Conservation (phyloP, 2,329 filamentous ascomycete species). For the Neophaeococcomyces mojaviensis region DNA sequence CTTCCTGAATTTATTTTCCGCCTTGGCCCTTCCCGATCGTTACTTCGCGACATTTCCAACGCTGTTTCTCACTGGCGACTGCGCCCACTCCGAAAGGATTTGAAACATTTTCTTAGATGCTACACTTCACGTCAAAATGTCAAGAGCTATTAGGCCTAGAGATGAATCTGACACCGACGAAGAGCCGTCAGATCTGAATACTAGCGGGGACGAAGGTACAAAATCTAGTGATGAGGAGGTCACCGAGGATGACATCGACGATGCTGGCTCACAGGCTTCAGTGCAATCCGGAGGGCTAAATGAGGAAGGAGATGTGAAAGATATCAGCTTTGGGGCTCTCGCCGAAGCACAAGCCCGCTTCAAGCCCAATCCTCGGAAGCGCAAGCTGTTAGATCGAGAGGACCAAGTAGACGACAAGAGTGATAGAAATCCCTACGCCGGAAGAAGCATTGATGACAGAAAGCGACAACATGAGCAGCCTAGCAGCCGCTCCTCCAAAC, state of each 20-base stretch:
- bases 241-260: background rate
- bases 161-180: conserved; percentile 5
- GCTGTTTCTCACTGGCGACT: no score
- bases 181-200: background rate
- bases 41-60: no score
- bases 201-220: background rate
- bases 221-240: background rate
- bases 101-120: no score
- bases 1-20: no score
- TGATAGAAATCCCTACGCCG: conserved; percentile 20
- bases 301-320: conserved; percentile 32
- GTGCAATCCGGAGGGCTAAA: background rate
- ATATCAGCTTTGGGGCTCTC: conserved; percentile 81
- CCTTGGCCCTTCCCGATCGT: no score
- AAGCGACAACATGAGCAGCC: conserved; percentile 25
- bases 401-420: conserved; percentile 23
- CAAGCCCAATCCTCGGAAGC: conserved; percentile 32
- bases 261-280: conserved; percentile 4
- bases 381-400: conserved; percentile 21
- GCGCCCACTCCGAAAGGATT: no score
- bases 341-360: conserved; percentile 75
- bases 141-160: background rate
- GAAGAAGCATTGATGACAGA: conserved; percentile 22
- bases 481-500: conserved; percentile 60
- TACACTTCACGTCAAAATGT: no score